Evolutionary conservation across 192 early-diverging fungal genomes (phyloP), one percentile per base, ranked within the genome.

Genomic region (Mortierella alpina): DNA sequence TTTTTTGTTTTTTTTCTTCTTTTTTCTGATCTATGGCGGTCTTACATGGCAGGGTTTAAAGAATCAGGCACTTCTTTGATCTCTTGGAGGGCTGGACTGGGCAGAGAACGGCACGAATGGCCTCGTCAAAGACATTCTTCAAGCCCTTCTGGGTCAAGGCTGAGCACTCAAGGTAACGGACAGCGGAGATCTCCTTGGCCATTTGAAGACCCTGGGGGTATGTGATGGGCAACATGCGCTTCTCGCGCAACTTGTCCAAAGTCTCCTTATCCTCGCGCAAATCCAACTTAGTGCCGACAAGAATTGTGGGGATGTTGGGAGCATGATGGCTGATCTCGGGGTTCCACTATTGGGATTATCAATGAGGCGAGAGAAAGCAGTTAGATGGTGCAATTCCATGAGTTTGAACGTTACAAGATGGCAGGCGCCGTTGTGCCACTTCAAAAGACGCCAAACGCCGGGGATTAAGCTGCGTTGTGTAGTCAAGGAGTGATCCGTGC

Each of bases 41-140:
- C 64, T 13, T 31, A 31, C 31, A 31, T 31, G 31, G 31, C 31
- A 31, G 31, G 31, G 6, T 80, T 89, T 91, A 95, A 84, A 96
- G 84, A 73, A 96, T 86, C 45, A 86, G 62, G 82, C 95, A 96
- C 77, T 90, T 91, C 88, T 91, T 94, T 57, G 71, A 83, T 75
- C 87, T 87, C 84, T 88, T 93, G 60, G 70, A 84, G 17, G 87
- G 88, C 62, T 87, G 85, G 8, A 92, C 83, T 14, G 95, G 95
- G 68, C 84, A 84, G 60, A 99, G 88, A 17, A 97, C 97, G 7
- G 96, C 96, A 57, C 96, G 91, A 75, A 98, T 99, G 20, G 97
- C 97, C 70, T 97, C 96, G 82, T 99, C 97, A 91, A 99, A 99
- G 17, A 99, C 96, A 75, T 93, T 96, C 90, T 99, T 98, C 68